Evolutionary conservation across 768 basidiomycete genomes (phyloP), one percentile per base, ranked within the genome.

Genomic region (Clitopilus hobsonii): DNA sequence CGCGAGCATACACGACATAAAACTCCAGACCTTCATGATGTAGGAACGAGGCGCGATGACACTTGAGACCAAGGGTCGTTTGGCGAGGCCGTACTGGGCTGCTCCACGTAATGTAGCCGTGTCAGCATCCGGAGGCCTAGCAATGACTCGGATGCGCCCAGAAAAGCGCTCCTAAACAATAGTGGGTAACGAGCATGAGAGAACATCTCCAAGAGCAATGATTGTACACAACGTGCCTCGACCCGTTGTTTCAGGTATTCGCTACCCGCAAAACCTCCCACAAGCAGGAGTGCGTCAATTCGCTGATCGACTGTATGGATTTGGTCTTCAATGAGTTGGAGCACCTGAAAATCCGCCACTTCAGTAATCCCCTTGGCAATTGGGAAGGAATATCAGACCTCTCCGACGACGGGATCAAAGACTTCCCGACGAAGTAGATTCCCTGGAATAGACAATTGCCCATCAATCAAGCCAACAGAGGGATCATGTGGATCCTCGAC

Each of bases 101-200:
- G 89, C 92, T 45, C 92, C 92, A 53, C 91, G 86, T 54, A 88
- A 72, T 1, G 92, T 94, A 1, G 93, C 93, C 13, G 92, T 93
- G 65, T 94, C 93, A 25, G 89, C 86, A 71, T 95, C 92, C 30
- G 85, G 77, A 24, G 93, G 92, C 51, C 93, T 83, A 28, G 86
- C 88, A 64, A 94, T 89, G 55, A 90, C 85, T 50, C 71, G 78
- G 48, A 94, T 88, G 47, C 78, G 78, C 32, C 77, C 69, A 6
- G 76, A 74, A 64, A 94, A 90, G 59, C 77, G 83, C 61, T 83
- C 84, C 86, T 91, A 27, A 61, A 38, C 48, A 56, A 53, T n/a
- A n/a, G n/a, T 56, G 38, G 22, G 55, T 32, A 60, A 47, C 52
- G 41, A 49, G 54, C 52, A 56, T 48, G 55, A 53, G 57, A 54